Conservation (phyloP, 768 basidiomycete genomes). For the Tylopilus intermedius region DNA sequence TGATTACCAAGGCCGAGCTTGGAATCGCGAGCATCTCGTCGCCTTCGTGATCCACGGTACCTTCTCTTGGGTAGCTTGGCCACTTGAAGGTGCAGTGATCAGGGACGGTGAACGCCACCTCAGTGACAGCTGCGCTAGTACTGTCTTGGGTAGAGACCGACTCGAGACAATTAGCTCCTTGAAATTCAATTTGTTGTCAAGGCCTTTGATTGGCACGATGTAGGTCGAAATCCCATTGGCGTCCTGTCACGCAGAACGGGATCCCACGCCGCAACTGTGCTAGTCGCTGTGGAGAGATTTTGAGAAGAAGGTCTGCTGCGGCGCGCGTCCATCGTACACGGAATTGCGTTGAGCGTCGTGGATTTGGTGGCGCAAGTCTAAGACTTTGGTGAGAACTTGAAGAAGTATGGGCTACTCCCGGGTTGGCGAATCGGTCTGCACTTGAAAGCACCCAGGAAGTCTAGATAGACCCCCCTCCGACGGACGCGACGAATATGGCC, state of each 20-base stretch:
- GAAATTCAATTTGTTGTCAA: neutral
- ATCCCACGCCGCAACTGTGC: neutral
- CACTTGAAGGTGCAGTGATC: neutral
- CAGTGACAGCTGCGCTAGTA: no score
- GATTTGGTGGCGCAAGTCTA: conserved; percentile 6
- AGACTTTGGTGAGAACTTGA: neutral
- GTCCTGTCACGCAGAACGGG: no score
- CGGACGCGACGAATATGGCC: no score
- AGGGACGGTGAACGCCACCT: conserved; percentile 5
- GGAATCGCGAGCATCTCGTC: neutral
- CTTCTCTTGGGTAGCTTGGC: neutral
- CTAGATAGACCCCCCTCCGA: neutral
- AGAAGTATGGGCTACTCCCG: neutral
- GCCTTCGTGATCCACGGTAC: neutral
- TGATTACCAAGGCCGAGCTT: neutral
- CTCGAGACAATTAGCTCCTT: neutral
- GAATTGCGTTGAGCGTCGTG: conserved; percentile 5
- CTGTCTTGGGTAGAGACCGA: neutral
- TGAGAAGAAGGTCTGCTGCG: neutral
- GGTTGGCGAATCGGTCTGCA: neutral
- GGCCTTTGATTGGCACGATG: conserved; percentile 8
- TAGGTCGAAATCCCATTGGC: neutral
- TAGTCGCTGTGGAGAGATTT: neutral
- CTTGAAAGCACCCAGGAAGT: conserved; percentile 11
- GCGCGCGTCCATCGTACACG: neutral